Conservation (phyloP, 495 filamentous ascomycete genomes). For the Aspergillus nanangensis region DNA sequence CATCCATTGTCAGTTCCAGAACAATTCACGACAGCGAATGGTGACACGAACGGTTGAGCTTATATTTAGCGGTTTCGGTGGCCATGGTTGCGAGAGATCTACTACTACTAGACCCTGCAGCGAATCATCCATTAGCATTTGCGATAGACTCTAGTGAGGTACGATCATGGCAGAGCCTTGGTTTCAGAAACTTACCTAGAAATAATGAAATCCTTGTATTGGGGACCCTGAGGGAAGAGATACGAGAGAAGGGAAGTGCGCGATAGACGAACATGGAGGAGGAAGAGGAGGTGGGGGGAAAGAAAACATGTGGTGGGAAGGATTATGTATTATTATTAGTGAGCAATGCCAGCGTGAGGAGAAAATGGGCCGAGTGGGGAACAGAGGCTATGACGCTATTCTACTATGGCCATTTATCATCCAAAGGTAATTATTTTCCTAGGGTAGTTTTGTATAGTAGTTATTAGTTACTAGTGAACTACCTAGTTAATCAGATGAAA, state of each 20-base stretch:
- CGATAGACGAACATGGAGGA: conserved; percentile 18
- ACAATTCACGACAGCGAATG: conserved; percentile 3
- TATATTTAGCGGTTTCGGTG: conserved; percentile 77
- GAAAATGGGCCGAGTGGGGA: not conserved
- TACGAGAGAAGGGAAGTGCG: conserved; percentile 11
- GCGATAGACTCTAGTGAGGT: conserved; percentile 14
- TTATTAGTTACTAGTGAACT: too few relatives aligned
- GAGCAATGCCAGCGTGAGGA: not conserved
- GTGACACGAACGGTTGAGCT: conserved; percentile 69
- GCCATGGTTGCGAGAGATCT: conserved; percentile 60
- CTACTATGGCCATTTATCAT: too few relatives aligned
- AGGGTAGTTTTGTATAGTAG: too few relatives aligned
- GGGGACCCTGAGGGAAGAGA: conserved; percentile 24
- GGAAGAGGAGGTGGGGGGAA: conserved; percentile 1
- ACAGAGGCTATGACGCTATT: conserved; percentile 1
- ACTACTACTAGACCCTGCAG: too few relatives aligned
- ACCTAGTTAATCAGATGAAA: too few relatives aligned
- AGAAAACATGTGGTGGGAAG: conserved; percentile 2
- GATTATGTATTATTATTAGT: conserved; percentile 1
- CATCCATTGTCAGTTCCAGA: conserved; percentile 8
- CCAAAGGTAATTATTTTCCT: too few relatives aligned
- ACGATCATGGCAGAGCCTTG: not conserved
- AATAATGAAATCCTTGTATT: conserved; percentile 15
- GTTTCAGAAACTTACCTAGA: conserved; percentile 10
- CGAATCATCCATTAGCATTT: too few relatives aligned